A percentile compares a stretch with the other conserved stretches of the same genome.
These are phyloP conservation scores for Monilinia fructicola DNA, from an alignment of 2,329 filamentous ascomycete genomes.

Conservation along the genomic window DNA sequence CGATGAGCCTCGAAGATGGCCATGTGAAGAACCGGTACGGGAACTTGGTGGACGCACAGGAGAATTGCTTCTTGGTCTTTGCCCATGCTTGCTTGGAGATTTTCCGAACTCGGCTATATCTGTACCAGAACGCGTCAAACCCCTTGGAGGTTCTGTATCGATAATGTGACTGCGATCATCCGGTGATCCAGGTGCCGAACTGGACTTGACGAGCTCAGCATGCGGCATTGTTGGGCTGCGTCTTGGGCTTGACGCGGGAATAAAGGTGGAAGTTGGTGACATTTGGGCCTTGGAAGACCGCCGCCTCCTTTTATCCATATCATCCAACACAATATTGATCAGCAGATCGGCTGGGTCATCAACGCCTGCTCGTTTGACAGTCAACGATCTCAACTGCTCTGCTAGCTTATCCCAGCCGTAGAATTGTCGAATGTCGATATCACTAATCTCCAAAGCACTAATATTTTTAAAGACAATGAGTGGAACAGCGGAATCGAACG, in stretches of 20 bases:
- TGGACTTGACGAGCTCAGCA: constrained; percentile 65
- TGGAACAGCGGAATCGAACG: constrained; percentile 94
- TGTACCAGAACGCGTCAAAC: constrained; percentile 38
- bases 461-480: constrained; percentile 98
- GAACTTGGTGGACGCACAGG: constrained; percentile 75
- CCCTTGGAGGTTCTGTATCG: constrained; percentile 31
- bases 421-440: constrained; percentile 95
- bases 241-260: constrained; percentile 55
- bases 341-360: constrained; percentile 89
- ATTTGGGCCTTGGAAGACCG: constrained; percentile 83
- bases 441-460: constrained; percentile 88
- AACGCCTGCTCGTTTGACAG: constrained; percentile 80
- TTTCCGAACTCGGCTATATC: constrained; percentile 34
- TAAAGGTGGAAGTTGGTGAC: constrained; percentile 74
- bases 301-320: constrained; percentile 88
- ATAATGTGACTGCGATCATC: constrained; percentile 40
- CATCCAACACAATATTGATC: constrained; percentile 90
- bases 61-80: constrained; percentile 72
- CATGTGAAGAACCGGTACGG: constrained; percentile 58
- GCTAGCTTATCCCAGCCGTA: constrained; percentile 95
- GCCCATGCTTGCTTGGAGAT: constrained; percentile 34
- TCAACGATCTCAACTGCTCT: constrained; percentile 87
- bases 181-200: constrained; percentile 56
- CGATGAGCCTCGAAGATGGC: constrained; percentile 60
- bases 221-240: constrained; percentile 64